Conservation (phyloP, 2,329 filamentous ascomycete species). For the Hymenoscyphus infarciens region DNA sequence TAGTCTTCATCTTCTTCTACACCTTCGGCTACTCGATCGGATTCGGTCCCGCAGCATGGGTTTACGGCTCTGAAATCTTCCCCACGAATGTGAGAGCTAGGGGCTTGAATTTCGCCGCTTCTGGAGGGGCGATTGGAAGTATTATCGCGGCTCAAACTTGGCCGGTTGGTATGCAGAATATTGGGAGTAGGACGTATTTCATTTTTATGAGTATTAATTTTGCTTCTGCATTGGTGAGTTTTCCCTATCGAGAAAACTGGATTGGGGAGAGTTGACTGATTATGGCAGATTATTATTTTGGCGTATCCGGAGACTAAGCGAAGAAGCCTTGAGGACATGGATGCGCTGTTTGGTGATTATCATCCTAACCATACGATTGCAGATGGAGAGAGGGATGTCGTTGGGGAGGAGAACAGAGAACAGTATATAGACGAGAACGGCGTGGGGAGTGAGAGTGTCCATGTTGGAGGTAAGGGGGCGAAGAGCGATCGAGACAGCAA, state of each 20-base stretch:
- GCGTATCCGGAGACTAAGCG: constrained; percentile 46
- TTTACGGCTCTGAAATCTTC: constrained; percentile 60
- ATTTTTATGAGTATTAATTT: constrained; percentile 54
- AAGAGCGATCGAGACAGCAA: neutral
- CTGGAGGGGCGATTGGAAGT: constrained; percentile 52
- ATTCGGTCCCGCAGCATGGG: constrained; percentile 55
- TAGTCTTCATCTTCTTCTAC: constrained; percentile 56
- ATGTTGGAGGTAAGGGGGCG: neutral
- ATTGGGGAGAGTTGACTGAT: neutral
- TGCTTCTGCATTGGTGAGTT: constrained; percentile 43
- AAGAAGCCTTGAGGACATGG: constrained; percentile 46
- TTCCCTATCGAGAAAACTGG: neutral
- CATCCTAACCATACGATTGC: neutral
- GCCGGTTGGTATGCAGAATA: constrained; percentile 49
- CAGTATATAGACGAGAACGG: neutral
- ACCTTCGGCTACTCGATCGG: constrained; percentile 56
- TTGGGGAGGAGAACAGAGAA: neutral
- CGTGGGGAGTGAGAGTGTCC: neutral
- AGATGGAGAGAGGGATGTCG: neutral
- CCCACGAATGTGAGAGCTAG: constrained; percentile 54
- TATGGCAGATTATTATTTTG: constrained; percentile 39
- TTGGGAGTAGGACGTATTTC: constrained; percentile 53
- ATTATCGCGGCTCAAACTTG: constrained; percentile 53
- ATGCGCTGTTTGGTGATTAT: constrained; percentile 37
- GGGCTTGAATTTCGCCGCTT: constrained; percentile 53